Evolutionary conservation across 78 protist species (phyloP), one percentile per base, ranked within the genome.

Genomic region (Protostelium mycophagum): DNA sequence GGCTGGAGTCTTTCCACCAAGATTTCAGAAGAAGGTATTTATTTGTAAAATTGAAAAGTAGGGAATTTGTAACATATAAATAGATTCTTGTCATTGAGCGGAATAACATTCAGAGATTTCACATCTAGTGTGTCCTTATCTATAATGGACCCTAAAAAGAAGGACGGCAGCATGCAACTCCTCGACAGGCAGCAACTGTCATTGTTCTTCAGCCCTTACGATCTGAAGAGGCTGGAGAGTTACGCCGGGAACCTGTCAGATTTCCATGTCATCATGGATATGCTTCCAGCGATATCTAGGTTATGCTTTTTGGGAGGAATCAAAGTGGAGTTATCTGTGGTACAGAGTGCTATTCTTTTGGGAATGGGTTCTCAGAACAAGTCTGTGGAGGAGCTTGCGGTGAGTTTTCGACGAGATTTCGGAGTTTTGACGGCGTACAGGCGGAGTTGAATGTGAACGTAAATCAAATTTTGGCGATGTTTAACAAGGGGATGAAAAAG

Each of bases 281-380:
- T 99, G 28, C 35, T 98, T 34, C 99, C 99, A 28, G 29, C 34
- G 28, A 1, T 98, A 0, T 96, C 98, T 23, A 86, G 90, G 34
- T 88, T 92, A 23, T 91, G 85, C 86, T 98, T 98, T 16, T 16
- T 51, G 73, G 73, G 73, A 51, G 73, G 73, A 25, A 51, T 51
- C 73, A 16, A 5, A 51, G 73, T 51, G 73, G 73, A 51, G 31
- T 83, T 97, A 29, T 88, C 97, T 5, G 63, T 85, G 5, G 51
- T 93, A 73, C 99, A 98, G 93, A 83, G 93, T 1, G 98, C 98
- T 0, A 91, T 97, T 23, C 85, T 99, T 35, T 73, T 97, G 35
- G 97, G 93, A 0, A 0, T 99, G 0, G 99, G 99, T 0, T 94
- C 97, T 37, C 99, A 98, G 90, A 94, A 91, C 90, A 38, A 90